Percentiles rank a stretch among this genome's conserved stretches.
Evolutionary conservation across 208 protist species (phyloP).

Genomic region (Trypanosoma congolense): DNA sequence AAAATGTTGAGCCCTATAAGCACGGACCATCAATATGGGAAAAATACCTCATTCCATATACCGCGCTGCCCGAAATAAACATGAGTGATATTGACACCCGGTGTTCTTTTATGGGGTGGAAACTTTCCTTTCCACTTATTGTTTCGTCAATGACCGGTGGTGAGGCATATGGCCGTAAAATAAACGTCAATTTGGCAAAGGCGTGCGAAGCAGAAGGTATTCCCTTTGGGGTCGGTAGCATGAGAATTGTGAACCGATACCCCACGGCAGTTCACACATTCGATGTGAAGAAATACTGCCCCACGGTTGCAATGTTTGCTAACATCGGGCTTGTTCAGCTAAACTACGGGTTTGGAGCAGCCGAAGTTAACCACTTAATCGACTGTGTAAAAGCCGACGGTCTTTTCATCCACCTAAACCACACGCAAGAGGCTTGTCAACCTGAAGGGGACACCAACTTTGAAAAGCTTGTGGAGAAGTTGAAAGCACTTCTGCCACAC

Average conservation of each 20-base stretch:
- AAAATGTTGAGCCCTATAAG: constrained; percentile 83
- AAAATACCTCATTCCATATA: constrained; percentile 83
- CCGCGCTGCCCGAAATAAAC: constrained; percentile 81
- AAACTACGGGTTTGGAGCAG: constrained; percentile 88
- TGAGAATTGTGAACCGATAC: constrained; percentile 90
- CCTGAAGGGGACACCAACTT: constrained; percentile 92
- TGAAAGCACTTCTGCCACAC: constrained; percentile 61
- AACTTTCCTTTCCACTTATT: constrained; percentile 82
- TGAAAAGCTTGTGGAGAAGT: constrained; percentile 68
- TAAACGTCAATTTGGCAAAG: constrained; percentile 89
- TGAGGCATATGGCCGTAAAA: constrained; percentile 82
- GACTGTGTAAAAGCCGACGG: constrained; percentile 79
- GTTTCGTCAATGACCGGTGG: constrained; percentile 90
- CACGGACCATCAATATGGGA: constrained; percentile 53
- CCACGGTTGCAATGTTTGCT: constrained; percentile 87
- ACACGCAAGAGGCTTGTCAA: constrained; percentile 86
- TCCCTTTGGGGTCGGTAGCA: constrained; percentile 86
- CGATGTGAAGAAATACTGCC: constrained; percentile 83
- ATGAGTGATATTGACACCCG: constrained; percentile 70
- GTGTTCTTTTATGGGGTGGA: constrained; percentile 65
- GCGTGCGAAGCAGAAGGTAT: constrained; percentile 85
- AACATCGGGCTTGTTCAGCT: constrained; percentile 91
- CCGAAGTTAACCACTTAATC: constrained; percentile 81
- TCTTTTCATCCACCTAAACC: constrained; percentile 90
- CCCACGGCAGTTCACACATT: constrained; percentile 75